Evolutionary conservation across 2,329 filamentous ascomycete genomes (phyloP), one percentile per base, ranked within the genome.

Genomic region (Cadophora gregata): DNA sequence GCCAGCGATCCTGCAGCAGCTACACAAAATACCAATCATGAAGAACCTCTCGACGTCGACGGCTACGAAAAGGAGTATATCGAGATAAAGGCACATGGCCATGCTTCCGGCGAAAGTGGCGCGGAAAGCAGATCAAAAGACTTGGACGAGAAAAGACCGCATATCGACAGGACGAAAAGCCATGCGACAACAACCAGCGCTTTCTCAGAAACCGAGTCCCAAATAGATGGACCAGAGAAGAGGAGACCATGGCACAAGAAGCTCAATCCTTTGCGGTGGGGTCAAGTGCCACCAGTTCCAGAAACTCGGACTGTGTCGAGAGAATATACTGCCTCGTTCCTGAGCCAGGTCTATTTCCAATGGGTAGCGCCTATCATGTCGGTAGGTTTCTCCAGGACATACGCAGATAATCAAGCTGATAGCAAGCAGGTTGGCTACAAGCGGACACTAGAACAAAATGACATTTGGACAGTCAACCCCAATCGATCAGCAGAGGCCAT

Each of bases 281-380:
- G 87, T 4, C 69, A 77, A 38, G 78, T 83, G 1, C 86, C 87
- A 1, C 81, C 84, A 0, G 80, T 90, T 0, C 88, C 88, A 45
- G 78, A 84, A 58, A 82, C 83, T 72, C 82, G 82, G 64, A 73
- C 72, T 7, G 77, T 83, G 0, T 93, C 88, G 6, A 86, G 85
- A 69, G 94, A 97, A 79, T 84, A 93, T 76, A 83, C 81, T 4
- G 94, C 94, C 5, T 81, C 85, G 1, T 90, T 93, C 75, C 85
- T 96, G 70, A 97, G 92, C 79, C 77, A 84, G 65, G 77, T 97
- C 25, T 90, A 90, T 4, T 98, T 97, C 76, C 88, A 93, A 77
- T 98, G 95, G 95, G 95, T 97, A 84, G 88, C 88, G 0, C 90
- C 93, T 1, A 77, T 98, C 64, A 98, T 98, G 94, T 84, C 80